Percentiles rank a stretch among this genome's conserved stretches.
phyloP scores from a whole-genome alignment of 1,284 basidiomycete genomes.

The Puccinia polysora region DNA sequence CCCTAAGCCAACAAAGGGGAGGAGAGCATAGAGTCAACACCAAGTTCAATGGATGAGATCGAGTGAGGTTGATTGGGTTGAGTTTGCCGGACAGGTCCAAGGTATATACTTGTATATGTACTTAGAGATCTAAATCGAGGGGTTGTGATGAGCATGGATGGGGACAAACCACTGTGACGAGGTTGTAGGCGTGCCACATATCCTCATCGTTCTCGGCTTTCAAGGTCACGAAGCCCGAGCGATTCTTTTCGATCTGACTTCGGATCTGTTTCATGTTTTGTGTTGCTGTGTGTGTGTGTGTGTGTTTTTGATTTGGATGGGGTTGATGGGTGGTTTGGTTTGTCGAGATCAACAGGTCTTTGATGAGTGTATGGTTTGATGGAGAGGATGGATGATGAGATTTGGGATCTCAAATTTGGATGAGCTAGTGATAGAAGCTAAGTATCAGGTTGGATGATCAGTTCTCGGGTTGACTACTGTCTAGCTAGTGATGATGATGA shows the following conservation, averaged over 20 bases:
- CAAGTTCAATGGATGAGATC: too few relatives aligned
- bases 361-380: too few relatives aligned
- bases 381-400: too few relatives aligned
- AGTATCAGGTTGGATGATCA: not conserved
- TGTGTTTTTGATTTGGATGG: not conserved
- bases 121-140: too few relatives aligned
- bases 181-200: constrained; percentile 41
- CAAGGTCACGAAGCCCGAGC: constrained; percentile 18
- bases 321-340: not conserved
- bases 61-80: not conserved
- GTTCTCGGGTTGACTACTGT: not conserved
- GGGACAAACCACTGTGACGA: constrained; percentile 32
- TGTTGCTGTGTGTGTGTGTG: not conserved
- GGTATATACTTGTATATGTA: too few relatives aligned
- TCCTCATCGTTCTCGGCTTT: constrained; percentile 40
- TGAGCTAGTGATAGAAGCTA: too few relatives aligned
- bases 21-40: not conserved
- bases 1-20: too few relatives aligned
- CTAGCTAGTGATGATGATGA: too few relatives aligned
- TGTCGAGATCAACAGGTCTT: too few relatives aligned
- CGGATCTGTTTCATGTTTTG: constrained; percentile 28
- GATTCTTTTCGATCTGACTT: constrained; percentile 36
- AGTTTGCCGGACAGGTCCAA: not conserved
- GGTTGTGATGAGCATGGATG: too few relatives aligned
- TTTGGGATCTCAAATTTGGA: too few relatives aligned